Evolutionary conservation across 352 stramenopile genomes (phyloP).

Genomic region (Globisporangium cederbergense): DNA sequence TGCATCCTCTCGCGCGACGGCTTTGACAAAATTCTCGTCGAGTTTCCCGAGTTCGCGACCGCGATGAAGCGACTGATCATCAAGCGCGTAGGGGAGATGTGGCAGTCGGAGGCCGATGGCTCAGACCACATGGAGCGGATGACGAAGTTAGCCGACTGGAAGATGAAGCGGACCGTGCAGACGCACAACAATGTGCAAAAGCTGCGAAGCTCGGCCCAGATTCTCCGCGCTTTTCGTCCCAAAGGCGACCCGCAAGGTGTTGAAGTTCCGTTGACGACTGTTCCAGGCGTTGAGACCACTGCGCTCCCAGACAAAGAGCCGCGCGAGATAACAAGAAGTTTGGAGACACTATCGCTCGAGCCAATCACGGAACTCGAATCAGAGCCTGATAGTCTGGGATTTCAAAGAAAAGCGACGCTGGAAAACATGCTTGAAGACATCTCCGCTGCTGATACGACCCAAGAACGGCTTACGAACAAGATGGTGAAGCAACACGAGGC

Average conservation of each 20-base stretch:
- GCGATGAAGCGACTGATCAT: constrained; percentile 72
- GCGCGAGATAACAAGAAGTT: not conserved
- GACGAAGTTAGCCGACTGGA: constrained; percentile 52
- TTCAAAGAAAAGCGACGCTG: not conserved
- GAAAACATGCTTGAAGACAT: constrained; percentile 3
- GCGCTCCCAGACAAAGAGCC: not conserved
- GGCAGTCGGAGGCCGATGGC: constrained; percentile 23
- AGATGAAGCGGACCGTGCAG: constrained; percentile 61
- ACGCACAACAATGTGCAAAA: constrained; percentile 44
- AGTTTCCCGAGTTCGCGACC: constrained; percentile 68
- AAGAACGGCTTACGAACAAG: not conserved
- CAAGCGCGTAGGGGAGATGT: constrained; percentile 66
- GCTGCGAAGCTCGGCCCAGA: constrained; percentile 33
- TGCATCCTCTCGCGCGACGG: constrained; percentile 56
- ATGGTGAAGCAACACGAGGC: not conserved
- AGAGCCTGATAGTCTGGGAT: not conserved
- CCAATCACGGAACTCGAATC: constrained; percentile 8
- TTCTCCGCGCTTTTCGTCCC: constrained; percentile 5
- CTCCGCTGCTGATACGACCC: not conserved
- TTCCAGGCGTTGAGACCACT: not conserved
- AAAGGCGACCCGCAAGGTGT: not conserved
- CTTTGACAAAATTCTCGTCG: constrained; percentile 67
- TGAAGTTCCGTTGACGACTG: not conserved
- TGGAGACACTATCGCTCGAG: not conserved
- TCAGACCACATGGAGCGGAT: constrained; percentile 61